A percentile compares a stretch with the other conserved stretches of the same genome.
phyloP scores from a whole-genome alignment of 192 early-diverging fungal species.

The Coemansia javaensis region DNA sequence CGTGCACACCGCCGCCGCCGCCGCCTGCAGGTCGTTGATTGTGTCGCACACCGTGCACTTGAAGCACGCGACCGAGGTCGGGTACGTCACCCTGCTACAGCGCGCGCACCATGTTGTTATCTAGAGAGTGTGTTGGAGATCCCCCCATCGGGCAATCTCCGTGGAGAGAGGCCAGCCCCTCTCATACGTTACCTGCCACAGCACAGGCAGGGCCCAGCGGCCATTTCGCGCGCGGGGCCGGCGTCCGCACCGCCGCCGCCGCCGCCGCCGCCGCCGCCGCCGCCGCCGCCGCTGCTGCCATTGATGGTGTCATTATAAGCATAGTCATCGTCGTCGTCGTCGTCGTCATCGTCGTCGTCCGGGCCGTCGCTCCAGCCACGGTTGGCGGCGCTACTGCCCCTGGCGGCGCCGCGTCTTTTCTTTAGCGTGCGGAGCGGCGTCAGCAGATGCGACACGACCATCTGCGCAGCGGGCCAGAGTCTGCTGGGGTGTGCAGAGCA shows the following conservation, averaged over 20 bases:
- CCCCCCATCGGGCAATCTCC: too few species aligned
- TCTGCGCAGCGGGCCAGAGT: too few species aligned
- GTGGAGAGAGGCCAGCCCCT: too few species aligned
- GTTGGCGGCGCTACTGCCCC: not conserved
- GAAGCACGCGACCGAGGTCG: constrained; percentile 56
- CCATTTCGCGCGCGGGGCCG: not conserved
- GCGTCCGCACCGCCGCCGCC: not conserved
- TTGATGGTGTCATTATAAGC: too few species aligned
- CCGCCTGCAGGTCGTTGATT: constrained; percentile 61
- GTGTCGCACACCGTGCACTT: constrained; percentile 90
- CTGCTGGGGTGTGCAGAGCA: too few species aligned
- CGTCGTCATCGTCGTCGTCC: constrained; percentile 1
- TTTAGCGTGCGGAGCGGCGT: constrained; percentile 45
- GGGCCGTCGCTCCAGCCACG: constrained; percentile 2
- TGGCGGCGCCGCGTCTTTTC: constrained; percentile 19
- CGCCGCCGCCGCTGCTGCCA: too few species aligned
- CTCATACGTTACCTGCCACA: constrained; percentile 31
- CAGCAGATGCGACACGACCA: constrained; percentile 48
- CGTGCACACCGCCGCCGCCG: constrained; percentile 15
- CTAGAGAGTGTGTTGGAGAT: too few species aligned
- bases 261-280: not conserved
- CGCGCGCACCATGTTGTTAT: too few species aligned
- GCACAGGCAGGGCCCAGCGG: constrained; percentile 31
- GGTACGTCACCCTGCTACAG: constrained; percentile 22
- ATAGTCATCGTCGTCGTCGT: not conserved